Base-by-base conservation (phyloP, 805 yeast genomes). In the Phaffomyces opuntiae region DNA sequence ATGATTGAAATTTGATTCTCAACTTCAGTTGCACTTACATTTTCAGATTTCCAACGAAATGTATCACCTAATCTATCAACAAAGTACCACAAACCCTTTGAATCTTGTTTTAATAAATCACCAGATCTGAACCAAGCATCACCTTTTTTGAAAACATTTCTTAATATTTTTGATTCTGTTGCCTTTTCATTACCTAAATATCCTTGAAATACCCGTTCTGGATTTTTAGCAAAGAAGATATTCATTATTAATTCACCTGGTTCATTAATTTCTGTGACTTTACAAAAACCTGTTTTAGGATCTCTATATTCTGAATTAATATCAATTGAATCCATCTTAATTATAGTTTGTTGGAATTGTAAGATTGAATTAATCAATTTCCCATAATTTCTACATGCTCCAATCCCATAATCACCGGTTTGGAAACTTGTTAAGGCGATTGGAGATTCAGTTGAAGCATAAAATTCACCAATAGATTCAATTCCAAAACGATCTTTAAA, bases 1-100 rank as follows among this genome's bases (percentile, higher is more conserved):
- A 60, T 50, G 24, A 63, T 67, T 27, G 68, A 61, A 27, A 86
- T 64, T 59, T 80, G 82, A 59, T 83, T 85, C 61, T 91, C 97
- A 36, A 90, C 96, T 67, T 90, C 97, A 32, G 90, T 82, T 13
- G 97, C 89, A 16, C 93, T 81, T 11, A 91, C 96, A 63, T 90
- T 90, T 67, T 90, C 98, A 2, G 95, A 84, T 67, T 88, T 91
- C 98, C 98, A 90, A 55, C 98, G 74, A 69, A 86, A 90, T 0
- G 97, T 91, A 60, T 90, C 98, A 37, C 98, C 98, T 58, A 91
- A 67, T 59, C 98, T 73, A 69, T 90, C 98, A 39, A 89, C 87
- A 64, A 90, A 90, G 65, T 83, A 87, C 61, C 84, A 73, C 52
- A 82, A 66, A 1, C 87, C 85, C 52, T 81, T 74, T n/a, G 36